These are phyloP conservation scores for Globisporangium paddicum DNA, from an alignment of 352 stramenopile species.

Conservation along the genomic window DNA sequence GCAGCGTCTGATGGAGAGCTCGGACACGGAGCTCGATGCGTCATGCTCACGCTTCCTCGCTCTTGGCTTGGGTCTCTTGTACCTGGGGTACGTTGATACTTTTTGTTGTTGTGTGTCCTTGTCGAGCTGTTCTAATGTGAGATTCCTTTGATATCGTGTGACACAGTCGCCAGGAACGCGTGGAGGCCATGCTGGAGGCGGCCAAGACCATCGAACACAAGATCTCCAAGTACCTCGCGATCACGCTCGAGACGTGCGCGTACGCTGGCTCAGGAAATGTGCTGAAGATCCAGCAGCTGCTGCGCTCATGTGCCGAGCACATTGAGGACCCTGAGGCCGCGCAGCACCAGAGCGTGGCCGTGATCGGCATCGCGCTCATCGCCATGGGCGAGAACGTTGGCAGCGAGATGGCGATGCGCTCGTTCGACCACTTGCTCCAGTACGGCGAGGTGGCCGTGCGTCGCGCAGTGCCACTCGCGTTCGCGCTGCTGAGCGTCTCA, in stretches of 20 bases:
- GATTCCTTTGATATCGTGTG: not conserved
- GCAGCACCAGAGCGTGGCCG: conserved; percentile 92
- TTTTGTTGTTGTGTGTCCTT: not conserved
- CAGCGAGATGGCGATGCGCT: conserved; percentile 97
- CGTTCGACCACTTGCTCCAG: conserved; percentile 99
- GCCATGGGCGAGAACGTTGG: conserved; percentile 97
- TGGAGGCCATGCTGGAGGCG: conserved; percentile 98
- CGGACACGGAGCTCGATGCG: conserved; percentile 96
- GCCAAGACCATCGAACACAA: conserved; percentile 97
- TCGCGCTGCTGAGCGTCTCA: conserved; percentile 96
- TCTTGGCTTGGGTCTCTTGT: conserved; percentile 96
- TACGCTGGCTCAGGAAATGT: conserved; percentile 99
- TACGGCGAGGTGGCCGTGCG: conserved; percentile 98
- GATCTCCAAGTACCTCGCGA: conserved; percentile 96
- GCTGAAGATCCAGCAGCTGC: conserved; percentile 97
- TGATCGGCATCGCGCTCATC: conserved; percentile 97
- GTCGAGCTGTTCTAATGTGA: not conserved
- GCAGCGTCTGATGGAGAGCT: conserved; percentile 98
- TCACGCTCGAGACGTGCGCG: conserved; percentile 97
- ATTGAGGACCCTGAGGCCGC: conserved; percentile 78
- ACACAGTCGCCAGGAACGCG: conserved; percentile 86
- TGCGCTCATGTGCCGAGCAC: conserved; percentile 97
- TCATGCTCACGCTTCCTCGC: conserved; percentile 95
- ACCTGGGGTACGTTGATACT: conserved; percentile 86
- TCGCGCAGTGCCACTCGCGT: conserved; percentile 94